Conservation (phyloP, 2,329 filamentous ascomycete genomes). For the Beauveria rudraprayagi region DNA sequence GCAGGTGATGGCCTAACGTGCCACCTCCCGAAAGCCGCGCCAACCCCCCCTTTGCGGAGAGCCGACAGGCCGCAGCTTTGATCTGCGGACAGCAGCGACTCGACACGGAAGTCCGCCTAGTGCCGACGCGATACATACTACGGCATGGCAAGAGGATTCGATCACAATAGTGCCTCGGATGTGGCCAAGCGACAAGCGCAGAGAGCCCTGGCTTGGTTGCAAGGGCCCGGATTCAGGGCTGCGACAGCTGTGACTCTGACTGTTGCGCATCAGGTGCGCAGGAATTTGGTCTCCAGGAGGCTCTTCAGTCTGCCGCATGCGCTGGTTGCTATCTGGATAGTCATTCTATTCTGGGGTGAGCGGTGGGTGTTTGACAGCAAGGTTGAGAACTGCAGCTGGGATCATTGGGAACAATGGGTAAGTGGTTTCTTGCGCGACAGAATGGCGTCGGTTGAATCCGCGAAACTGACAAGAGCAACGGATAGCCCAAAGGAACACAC, state of each 20-base stretch:
- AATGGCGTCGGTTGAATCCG: neutral
- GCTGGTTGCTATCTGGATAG: constrained; percentile 65
- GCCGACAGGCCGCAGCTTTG: constrained; percentile 1
- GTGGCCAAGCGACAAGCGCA: constrained; percentile 19
- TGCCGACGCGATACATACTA: neutral
- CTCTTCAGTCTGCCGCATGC: constrained; percentile 57
- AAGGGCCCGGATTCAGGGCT: constrained; percentile 32
- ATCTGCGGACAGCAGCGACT: neutral
- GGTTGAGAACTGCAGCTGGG: constrained; percentile 70
- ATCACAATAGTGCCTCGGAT: constrained; percentile 18
- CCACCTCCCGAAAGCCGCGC: neutral
- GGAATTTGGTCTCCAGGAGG: constrained; percentile 42
- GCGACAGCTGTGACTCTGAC: constrained; percentile 24
- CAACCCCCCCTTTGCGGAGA: constrained; percentile 7
- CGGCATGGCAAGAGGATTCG: constrained; percentile 11
- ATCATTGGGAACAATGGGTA: constrained; percentile 90
- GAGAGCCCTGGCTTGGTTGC: constrained; percentile 32
- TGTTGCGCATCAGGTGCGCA: constrained; percentile 20
- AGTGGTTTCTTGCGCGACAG: constrained; percentile 19
- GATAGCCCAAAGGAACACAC: constrained; percentile 63
- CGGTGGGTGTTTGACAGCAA: constrained; percentile 64
- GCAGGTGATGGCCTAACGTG: constrained; percentile 6
- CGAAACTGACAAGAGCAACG: constrained; percentile 13
- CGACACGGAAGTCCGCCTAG: neutral
- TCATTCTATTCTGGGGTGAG: constrained; percentile 79